phyloP scores from a whole-genome alignment of 2,329 filamentous ascomycete species.

The Microdochium trichocladiopsis region DNA sequence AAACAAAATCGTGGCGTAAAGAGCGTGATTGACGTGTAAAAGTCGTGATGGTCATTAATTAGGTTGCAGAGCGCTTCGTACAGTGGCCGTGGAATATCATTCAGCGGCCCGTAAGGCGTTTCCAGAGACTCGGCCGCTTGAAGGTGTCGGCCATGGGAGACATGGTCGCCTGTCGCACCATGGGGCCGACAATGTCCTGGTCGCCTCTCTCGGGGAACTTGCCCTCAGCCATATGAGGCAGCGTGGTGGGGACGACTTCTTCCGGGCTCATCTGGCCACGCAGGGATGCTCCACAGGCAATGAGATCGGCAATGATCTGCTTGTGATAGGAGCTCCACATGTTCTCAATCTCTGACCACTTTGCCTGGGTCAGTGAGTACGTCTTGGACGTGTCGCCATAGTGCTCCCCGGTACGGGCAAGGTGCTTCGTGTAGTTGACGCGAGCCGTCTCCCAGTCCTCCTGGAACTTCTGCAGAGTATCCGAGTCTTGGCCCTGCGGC shows the following conservation, averaged over 20 bases:
- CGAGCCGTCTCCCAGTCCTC: conserved; percentile 78
- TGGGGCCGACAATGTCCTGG: conserved; percentile 88
- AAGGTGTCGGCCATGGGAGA: conserved; percentile 15
- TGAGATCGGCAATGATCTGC: conserved; percentile 48
- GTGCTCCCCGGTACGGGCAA: conserved; percentile 82
- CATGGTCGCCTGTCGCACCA: conserved; percentile 60
- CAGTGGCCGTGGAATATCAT: neutral
- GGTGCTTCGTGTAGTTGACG: conserved; percentile 81
- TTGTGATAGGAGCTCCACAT: conserved; percentile 69
- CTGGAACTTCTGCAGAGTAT: conserved; percentile 54
- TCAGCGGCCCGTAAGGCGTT: conserved; percentile 18
- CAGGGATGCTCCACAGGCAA: conserved; percentile 29
- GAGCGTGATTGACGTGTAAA: conserved; percentile 1
- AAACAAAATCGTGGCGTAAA: neutral
- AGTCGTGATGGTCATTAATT: neutral
- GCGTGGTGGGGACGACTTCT: conserved; percentile 53
- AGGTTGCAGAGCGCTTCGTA: neutral
- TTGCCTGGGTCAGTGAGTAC: conserved; percentile 76
- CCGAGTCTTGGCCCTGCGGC: conserved; percentile 53
- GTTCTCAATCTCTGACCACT: conserved; percentile 76
- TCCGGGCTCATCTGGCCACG: conserved; percentile 38
- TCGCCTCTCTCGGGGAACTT: conserved; percentile 88
- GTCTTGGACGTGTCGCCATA: conserved; percentile 87
- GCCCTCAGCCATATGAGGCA: conserved; percentile 64
- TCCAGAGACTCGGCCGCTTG: conserved; percentile 22